Evolutionary conservation across 2,329 filamentous ascomycete genomes (phyloP).

Genomic region (Triangularia setosa): DNA sequence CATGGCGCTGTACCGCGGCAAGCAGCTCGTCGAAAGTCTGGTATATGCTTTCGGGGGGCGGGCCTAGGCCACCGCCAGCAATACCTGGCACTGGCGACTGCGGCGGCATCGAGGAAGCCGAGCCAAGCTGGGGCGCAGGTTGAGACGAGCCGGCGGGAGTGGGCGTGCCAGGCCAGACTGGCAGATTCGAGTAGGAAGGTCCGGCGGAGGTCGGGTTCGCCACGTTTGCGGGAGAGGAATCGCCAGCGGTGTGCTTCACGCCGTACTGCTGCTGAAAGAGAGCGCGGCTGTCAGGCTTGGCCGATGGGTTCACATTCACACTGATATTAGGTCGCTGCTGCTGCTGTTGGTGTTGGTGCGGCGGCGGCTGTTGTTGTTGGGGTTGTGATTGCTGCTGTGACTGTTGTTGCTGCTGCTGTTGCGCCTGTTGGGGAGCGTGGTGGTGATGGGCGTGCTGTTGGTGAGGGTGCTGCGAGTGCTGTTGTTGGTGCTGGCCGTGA

Average conservation of each 20-base stretch:
- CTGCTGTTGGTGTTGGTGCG: constrained; percentile 17
- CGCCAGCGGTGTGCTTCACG: constrained; percentile 15
- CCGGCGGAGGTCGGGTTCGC: constrained; percentile 20
- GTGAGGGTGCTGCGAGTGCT: constrained; percentile 13
- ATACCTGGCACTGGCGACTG: constrained; percentile 41
- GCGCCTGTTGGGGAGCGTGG: constrained; percentile 20
- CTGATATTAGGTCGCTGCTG: constrained; percentile 10
- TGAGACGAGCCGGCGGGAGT: constrained; percentile 7
- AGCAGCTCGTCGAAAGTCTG: constrained; percentile 57
- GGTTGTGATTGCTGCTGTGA: constrained; percentile 20
- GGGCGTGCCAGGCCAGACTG: constrained; percentile 17
- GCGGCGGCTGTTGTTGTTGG: constrained; percentile 8
- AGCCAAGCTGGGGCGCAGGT: constrained; percentile 18
- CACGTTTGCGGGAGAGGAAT: constrained; percentile 22
- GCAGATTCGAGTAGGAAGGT: constrained; percentile 16
- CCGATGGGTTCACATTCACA: constrained; percentile 14
- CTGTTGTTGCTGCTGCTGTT: constrained; percentile 17
- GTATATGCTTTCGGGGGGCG: constrained; percentile 59
- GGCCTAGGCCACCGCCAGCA: constrained; percentile 36
- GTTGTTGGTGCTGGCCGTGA: constrained; percentile 17
- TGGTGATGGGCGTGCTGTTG: constrained; percentile 20
- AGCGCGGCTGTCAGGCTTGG: constrained; percentile 18
- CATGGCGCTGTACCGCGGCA: constrained; percentile 53
- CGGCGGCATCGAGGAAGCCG: constrained; percentile 38
- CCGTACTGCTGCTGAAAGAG: constrained; percentile 27